phyloP scores from a whole-genome alignment of 2,329 filamentous ascomycete species.

The Diaporthe australafricana region DNA sequence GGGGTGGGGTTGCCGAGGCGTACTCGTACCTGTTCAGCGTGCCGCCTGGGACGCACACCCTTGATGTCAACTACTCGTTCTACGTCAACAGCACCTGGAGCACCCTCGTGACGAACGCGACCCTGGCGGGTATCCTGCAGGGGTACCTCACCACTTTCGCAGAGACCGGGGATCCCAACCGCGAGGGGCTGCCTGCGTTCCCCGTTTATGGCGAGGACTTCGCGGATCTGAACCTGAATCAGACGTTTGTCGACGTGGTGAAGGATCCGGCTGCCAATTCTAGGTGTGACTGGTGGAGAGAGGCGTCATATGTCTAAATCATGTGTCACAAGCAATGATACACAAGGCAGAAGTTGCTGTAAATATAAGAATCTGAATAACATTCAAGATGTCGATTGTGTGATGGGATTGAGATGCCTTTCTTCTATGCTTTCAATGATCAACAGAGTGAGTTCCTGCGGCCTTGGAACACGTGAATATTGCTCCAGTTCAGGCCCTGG shows the following conservation, averaged over 20 bases:
- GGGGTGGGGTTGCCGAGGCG: not conserved
- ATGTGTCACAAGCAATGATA: no score
- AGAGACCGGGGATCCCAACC: slow-evolving; percentile 9
- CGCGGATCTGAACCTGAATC: slow-evolving; percentile 19
- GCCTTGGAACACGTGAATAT: no score
- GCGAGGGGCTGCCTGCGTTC: not conserved
- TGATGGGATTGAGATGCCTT: no score
- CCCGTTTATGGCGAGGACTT: slow-evolving; percentile 10
- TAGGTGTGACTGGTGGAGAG: slow-evolving; percentile 34
- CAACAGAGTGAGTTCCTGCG: no score
- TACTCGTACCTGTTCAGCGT: slow-evolving; percentile 31
- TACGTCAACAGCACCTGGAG: slow-evolving; percentile 32
- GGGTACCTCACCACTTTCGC: slow-evolving; percentile 31
- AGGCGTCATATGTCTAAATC: slow-evolving; percentile 17
- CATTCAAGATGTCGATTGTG: no score
- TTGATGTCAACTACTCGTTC: slow-evolving; percentile 33
- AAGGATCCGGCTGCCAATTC: slow-evolving; percentile 29
- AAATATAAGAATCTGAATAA: not conserved
- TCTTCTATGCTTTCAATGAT: no score
- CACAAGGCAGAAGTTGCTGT: not conserved
- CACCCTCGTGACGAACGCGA: slow-evolving; percentile 25
- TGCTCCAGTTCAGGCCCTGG: no score
- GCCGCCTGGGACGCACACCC: slow-evolving; percentile 15
- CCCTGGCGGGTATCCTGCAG: slow-evolving; percentile 21
- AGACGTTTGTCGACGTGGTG: slow-evolving; percentile 10